A percentile compares a stretch with the other conserved stretches of the same genome.
Conservation (phyloP, 2,329 filamentous ascomycete species). For the Talaromyces sp. region DNA sequence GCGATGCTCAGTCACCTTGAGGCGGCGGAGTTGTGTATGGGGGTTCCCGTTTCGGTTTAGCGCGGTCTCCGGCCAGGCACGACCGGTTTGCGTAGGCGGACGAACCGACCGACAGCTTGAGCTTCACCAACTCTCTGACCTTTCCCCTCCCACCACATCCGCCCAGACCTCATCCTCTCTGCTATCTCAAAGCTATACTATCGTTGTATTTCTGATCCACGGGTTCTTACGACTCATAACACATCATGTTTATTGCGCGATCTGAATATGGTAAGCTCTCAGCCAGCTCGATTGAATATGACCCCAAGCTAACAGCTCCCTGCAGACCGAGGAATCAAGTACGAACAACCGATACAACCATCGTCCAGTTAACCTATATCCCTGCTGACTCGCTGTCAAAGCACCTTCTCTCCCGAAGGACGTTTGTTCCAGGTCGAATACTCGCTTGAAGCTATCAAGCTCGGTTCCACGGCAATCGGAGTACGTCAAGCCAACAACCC, state of each 20-base stretch:
- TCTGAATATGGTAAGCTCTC: constrained; percentile 90
- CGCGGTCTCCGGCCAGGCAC: constrained; percentile 12
- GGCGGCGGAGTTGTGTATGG: constrained; percentile 13
- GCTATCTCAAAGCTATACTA: background rate
- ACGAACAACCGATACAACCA: constrained; percentile 35
- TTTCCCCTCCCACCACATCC: background rate
- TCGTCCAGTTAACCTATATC: background rate
- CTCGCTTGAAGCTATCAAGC: constrained; percentile 99
- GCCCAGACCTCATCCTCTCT: background rate
- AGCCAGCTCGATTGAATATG: constrained; percentile 16
- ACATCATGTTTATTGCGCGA: constrained; percentile 98
- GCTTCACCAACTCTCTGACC: constrained; percentile 4
- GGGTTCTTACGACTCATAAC: constrained; percentile 28
- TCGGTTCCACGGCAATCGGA: constrained; percentile 95
- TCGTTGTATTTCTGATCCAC: background rate
- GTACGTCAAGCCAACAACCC: constrained; percentile 42
- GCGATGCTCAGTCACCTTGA: background rate
- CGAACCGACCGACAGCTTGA: constrained; percentile 12
- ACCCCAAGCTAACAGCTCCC: constrained; percentile 33
- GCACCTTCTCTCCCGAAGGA: constrained; percentile 99
- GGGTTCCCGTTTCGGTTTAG: constrained; percentile 11
- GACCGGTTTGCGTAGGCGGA: constrained; percentile 3
- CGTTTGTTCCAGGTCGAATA: constrained; percentile 99
- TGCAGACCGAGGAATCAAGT: constrained; percentile 96
- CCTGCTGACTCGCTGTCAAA: constrained; percentile 32